Base-by-base conservation (phyloP, 768 basidiomycete species). In the Termitomyces sp. region DNA sequence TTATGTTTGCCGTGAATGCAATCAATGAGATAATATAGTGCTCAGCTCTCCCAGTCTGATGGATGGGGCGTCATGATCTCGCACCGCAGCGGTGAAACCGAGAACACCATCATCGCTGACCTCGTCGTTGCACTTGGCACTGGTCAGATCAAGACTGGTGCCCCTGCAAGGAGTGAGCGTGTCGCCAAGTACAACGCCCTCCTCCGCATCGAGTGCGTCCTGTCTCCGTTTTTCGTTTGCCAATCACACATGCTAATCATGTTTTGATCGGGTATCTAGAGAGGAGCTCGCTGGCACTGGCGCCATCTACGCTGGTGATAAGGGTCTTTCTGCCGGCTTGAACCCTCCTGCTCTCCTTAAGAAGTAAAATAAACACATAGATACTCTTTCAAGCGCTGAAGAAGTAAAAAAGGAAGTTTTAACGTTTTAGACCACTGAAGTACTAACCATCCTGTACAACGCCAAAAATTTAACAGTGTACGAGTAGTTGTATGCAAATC, bases 11-110 rank as follows among this genome's bases (percentile, higher is more conserved):
- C 51, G 24, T 18, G 36, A 1, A 22, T 48, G 12, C 52, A 30
- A 31, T 52, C 41, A 53, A 56, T 24, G 36, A 42, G 8, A 44
- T 33, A 57, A 54, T 61, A 34, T 62, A 96, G 93, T 71, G 93
- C 95, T 60, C 95, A 98, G 75, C 92, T 99, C 68, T 74, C 95
- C 51, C 94, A 97, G 74, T 93, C 92, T 41, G 93, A 93, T 69
- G 91, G 91, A 56, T 99, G 97, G 97, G 95, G 95, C 73, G 92
- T 98, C 77, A 99, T 99, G 97, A 88, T 96, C 75, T 98, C 95
- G 55, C 97, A 98, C 84, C 95, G 97, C 66, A 93, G 91, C 65
- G 96, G 96, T 69, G 96, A 98, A 83, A 98, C 96, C 37, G 95
- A 97, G 78, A 95, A 93, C 79, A 95, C 93, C 56, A 81, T 94